phyloP scores from a whole-genome alignment of 208 protist species.

The Porcisia hertigi region DNA sequence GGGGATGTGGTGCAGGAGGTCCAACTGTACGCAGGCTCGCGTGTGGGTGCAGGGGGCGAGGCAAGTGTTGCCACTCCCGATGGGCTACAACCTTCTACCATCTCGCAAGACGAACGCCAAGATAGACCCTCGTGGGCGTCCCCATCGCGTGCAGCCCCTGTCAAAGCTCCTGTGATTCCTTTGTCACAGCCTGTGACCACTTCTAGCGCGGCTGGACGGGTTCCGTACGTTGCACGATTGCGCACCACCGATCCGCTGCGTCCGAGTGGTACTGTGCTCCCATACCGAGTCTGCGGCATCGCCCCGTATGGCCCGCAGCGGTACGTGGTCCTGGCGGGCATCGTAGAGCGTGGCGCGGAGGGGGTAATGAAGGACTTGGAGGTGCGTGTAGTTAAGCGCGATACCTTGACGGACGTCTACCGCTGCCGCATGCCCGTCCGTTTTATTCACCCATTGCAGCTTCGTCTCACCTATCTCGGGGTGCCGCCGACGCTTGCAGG shows the following conservation, averaged over 20 bases:
- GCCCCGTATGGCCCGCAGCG: slow-evolving; percentile 52
- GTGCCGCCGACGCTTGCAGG: not conserved
- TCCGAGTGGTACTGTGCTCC: slow-evolving; percentile 28
- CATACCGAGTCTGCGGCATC: slow-evolving; percentile 68
- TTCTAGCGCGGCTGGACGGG: not conserved
- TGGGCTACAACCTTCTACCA: not conserved
- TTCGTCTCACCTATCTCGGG: slow-evolving; percentile 42
- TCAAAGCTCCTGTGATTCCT: not conserved
- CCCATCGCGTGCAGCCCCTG: not conserved
- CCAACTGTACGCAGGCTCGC: slow-evolving; percentile 16
- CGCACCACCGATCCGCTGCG: slow-evolving; percentile 23
- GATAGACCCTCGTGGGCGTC: not conserved
- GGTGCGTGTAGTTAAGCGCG: slow-evolving; percentile 70
- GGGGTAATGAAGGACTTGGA: slow-evolving; percentile 57
- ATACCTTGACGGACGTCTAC: slow-evolving; percentile 48
- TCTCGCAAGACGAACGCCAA: not conserved
- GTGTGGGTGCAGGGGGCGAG: not conserved
- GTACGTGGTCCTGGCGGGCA: slow-evolving; percentile 55
- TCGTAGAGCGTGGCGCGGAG: slow-evolving; percentile 34
- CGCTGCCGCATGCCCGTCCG: slow-evolving; percentile 50
- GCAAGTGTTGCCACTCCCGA: not conserved
- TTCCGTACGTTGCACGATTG: slow-evolving; percentile 9
- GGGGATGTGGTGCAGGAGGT: slow-evolving; percentile 68
- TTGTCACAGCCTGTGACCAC: not conserved
- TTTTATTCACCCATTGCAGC: slow-evolving; percentile 68